Conservation (phyloP, 495 filamentous ascomycete species). For the Geoglossum glabrum region DNA sequence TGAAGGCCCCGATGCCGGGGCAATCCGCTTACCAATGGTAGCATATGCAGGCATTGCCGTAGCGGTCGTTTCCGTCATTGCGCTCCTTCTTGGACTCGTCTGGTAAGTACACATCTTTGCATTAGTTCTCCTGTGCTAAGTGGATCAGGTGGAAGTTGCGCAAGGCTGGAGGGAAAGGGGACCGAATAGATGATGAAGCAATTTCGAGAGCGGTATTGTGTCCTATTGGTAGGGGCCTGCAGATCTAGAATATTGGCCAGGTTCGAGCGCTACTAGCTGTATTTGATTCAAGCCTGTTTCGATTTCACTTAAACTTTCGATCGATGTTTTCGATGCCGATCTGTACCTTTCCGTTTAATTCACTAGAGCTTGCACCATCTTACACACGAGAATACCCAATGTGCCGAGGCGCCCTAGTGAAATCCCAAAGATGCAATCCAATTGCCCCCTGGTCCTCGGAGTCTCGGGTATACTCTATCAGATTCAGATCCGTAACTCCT, state of each 20-base stretch:
- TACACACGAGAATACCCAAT: background rate
- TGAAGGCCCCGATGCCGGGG: background rate
- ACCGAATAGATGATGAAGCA: background rate
- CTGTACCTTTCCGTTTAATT: background rate
- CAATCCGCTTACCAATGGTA: background rate
- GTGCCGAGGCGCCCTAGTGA: background rate
- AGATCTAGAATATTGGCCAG: background rate
- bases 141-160: background rate
- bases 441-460: background rate
- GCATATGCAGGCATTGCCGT: background rate
- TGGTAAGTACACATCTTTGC: background rate
- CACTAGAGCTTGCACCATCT: background rate
- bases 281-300: background rate
- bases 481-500: background rate
- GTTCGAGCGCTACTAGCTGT: background rate
- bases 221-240: background rate
- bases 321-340: background rate
- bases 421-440: background rate
- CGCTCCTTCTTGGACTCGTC: background rate
- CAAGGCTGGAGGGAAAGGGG: background rate
- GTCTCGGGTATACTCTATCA: background rate
- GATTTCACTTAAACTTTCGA: background rate
- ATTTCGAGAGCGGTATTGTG: background rate
- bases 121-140: background rate
- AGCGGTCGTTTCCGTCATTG: background rate